Evolutionary conservation across 371 early-diverging fungal species (phyloP), one percentile per base, ranked within the genome.

Genomic region (Saksenaea oblongispora): DNA sequence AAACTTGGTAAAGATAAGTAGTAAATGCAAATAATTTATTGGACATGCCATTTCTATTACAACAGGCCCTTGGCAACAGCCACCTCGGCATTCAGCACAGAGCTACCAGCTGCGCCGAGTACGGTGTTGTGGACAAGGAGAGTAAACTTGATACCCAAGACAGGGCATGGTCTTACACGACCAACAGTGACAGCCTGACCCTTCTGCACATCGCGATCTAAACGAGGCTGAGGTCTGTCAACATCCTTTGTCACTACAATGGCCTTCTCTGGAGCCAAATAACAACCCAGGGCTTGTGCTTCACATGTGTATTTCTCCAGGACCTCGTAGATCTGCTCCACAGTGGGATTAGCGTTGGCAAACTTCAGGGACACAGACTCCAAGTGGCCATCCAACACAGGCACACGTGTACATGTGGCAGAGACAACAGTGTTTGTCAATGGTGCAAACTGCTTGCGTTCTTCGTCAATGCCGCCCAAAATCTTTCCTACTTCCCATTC

Each of bases 381-480:
- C 56, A 92, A 89, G 79, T 98, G 98, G 7, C 98, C 98, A 71
- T 98, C 98, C 35, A 97, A 73, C 53, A 98, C 97, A 35, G 96
- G 91, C 10, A 98, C 98, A 65, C 98, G 92, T 73, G 95, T 95
- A 82, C 97, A 97, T 14, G 90, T 89, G n/a, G 98, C 98, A 5
- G 95, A 93, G 15, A 97, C 92, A 24, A 74, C 73, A 18, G 92
- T 85, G 34, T 82, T 70, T 1, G 72, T 42, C 34, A 84, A 72
- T 31, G 80, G 80, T 13, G 57, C 54, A 69, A 87, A 89, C 11
- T 73, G 83, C 27, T 79, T 75, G 24, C 70, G 75, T 17, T 84
- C 86, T 15, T 58, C 47, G 39, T 80, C 68, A 51, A 93, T 58
- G 28, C 74, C 79, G 59, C 97, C 97, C 39, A 98, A 78, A 61